Conservation (phyloP, 2,329 filamentous ascomycete genomes). For the Penicillium occitanis region DNA sequence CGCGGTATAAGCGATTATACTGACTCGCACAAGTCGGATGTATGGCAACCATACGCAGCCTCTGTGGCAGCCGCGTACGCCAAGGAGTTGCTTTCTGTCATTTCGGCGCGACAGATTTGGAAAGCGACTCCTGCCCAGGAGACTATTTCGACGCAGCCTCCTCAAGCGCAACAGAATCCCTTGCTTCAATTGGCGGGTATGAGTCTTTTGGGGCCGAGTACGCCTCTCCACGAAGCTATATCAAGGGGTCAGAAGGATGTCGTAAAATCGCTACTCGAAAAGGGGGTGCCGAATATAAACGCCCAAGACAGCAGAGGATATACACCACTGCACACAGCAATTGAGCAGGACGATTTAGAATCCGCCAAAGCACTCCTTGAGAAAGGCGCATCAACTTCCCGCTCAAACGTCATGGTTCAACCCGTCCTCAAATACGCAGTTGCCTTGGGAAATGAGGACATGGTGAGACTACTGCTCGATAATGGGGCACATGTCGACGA, state of each 20-base stretch:
- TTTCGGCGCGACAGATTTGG: slow-evolving; percentile 12
- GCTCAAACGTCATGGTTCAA: not conserved
- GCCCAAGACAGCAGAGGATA: slow-evolving; percentile 8
- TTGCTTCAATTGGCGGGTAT: slow-evolving; percentile 8
- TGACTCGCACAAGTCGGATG: slow-evolving; percentile 23
- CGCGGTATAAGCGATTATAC: slow-evolving; percentile 23
- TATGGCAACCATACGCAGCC: slow-evolving; percentile 22
- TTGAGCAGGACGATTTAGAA: slow-evolving; percentile 4
- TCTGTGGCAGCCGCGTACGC: slow-evolving; percentile 20
- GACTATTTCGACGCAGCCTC: not conserved
- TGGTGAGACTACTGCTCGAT: slow-evolving; percentile 3
- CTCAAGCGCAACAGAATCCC: not conserved
- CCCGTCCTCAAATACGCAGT: not conserved
- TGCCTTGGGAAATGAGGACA: not conserved
- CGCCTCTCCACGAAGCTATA: slow-evolving; percentile 4
- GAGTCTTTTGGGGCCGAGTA: slow-evolving; percentile 5
- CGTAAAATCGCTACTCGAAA: not conserved
- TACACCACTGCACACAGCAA: slow-evolving; percentile 1
- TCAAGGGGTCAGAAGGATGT: slow-evolving; percentile 3
- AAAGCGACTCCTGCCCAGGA: slow-evolving; percentile 5
- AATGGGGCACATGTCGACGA: slow-evolving; percentile 9
- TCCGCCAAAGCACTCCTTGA: slow-evolving; percentile 7
- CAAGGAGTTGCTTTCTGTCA: slow-evolving; percentile 13
- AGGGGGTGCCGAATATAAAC: not conserved
- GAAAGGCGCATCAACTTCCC: not conserved